Percentiles rank a stretch among this genome's conserved stretches.
These are phyloP conservation scores for Yamadazyma aaseri DNA, from an alignment of 1,139 yeast species.

Conservation along the genomic window DNA sequence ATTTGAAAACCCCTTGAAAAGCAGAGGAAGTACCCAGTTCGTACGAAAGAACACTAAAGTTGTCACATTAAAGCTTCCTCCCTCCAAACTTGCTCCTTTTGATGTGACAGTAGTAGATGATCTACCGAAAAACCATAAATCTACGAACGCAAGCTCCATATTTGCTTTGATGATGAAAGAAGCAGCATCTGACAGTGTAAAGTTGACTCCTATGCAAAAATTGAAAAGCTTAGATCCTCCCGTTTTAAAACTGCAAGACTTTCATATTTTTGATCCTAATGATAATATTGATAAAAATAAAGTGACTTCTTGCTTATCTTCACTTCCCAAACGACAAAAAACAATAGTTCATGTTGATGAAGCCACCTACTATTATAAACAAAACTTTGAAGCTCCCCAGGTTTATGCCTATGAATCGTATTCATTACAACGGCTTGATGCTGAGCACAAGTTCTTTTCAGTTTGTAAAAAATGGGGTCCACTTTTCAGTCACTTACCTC, in stretches of 20 bases:
- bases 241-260: slow-evolving; percentile 14
- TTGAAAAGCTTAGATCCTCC: slow-evolving; percentile 25
- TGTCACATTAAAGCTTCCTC: slow-evolving; percentile 20
- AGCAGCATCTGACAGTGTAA: slow-evolving; percentile 20
- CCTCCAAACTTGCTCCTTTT: slow-evolving; percentile 12
- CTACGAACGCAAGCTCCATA: slow-evolving; percentile 14
- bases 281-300: neutral
- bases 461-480: neutral
- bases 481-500: neutral
- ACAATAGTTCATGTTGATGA: neutral
- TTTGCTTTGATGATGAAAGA: slow-evolving; percentile 28
- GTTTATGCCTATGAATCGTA: neutral
- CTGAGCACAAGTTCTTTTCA: neutral
- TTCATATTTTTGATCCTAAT: slow-evolving; percentile 20
- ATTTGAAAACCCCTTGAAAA: slow-evolving; percentile 31
- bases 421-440: neutral
- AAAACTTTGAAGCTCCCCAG: neutral
- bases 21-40: slow-evolving; percentile 18
- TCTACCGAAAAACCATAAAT: slow-evolving; percentile 8
- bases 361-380: neutral
- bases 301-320: neutral
- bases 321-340: neutral
- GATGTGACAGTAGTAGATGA: neutral
- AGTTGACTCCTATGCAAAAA: slow-evolving; percentile 23
- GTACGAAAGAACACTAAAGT: slow-evolving; percentile 2